A percentile compares a stretch with the other conserved stretches of the same genome.
Conservation (phyloP, 164 flowering plant genomes). For the Taxillus chinensis region DNA sequence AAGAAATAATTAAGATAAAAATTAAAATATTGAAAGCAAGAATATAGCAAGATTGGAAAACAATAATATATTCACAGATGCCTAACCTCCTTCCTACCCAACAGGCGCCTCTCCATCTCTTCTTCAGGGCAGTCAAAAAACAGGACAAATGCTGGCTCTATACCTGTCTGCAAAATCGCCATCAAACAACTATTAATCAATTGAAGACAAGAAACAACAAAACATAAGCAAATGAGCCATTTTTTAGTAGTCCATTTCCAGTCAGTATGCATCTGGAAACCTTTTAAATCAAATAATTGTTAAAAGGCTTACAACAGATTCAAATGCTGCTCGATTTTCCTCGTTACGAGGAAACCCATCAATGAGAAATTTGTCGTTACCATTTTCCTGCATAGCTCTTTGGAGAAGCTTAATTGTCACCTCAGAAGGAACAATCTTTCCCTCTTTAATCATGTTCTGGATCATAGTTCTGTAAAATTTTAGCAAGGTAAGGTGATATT, state of each 20-base stretch:
- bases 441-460: conserved; percentile 82
- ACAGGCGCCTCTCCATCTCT: conserved; percentile 92
- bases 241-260: not conserved
- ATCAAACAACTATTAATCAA: not conserved
- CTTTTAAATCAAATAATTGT: not conserved
- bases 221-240: not conserved
- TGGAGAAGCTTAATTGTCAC: conserved; percentile 87
- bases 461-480: conserved; percentile 64
- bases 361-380: conserved; percentile 81
- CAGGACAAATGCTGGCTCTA: conserved; percentile 65
- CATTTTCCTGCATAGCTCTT: conserved; percentile 62
- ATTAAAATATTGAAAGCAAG: not conserved
- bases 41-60: not conserved
- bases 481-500: not conserved
- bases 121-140: conserved; percentile 82
- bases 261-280: not conserved
- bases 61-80: not conserved
- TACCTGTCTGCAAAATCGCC: conserved; percentile 61
- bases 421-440: conserved; percentile 94
- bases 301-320: conserved; percentile 51
- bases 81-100: conserved; percentile 75
- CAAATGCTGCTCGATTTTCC: conserved; percentile 94
- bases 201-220: not conserved
- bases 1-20: not conserved
- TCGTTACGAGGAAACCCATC: conserved; percentile 96